Conservation (phyloP, 345 rosid genomes). For the Isatis tinctoria region DNA sequence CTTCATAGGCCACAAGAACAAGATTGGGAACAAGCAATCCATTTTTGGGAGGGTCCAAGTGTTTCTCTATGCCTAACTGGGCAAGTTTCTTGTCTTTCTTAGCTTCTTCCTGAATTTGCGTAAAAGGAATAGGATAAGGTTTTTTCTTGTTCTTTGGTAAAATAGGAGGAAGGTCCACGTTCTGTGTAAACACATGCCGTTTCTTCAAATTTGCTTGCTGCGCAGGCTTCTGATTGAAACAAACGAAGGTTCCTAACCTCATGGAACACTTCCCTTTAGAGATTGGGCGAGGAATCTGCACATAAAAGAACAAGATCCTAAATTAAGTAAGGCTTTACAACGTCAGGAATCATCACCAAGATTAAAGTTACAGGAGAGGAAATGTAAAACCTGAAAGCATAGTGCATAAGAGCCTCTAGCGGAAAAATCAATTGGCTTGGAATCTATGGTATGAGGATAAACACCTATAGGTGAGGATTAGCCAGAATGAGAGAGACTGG, state of each 20-base stretch:
- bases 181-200: slow-evolving; percentile 43
- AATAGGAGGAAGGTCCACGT: slow-evolving; percentile 72
- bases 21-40: slow-evolving; percentile 73
- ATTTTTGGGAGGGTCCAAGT: slow-evolving; percentile 74
- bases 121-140: slow-evolving; percentile 71
- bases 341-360: neutral
- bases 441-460: slow-evolving; percentile 10
- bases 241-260: slow-evolving; percentile 31
- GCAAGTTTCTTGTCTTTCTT: slow-evolving; percentile 70
- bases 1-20: slow-evolving; percentile 65
- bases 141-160: slow-evolving; percentile 82
- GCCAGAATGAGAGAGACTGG: neutral
- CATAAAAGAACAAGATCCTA: neutral
- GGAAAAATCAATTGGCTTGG: slow-evolving; percentile 3
- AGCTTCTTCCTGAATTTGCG: slow-evolving; percentile 57
- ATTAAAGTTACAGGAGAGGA: neutral
- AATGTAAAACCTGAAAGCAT: slow-evolving; percentile 24
- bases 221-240: slow-evolving; percentile 40
- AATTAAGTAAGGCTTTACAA: neutral
- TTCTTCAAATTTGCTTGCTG: slow-evolving; percentile 25
- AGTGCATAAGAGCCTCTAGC: slow-evolving; percentile 16
- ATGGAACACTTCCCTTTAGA: slow-evolving; percentile 22
- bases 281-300: slow-evolving; percentile 39
- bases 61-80: slow-evolving; percentile 76
- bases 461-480: neutral